Evolutionary conservation across 2,329 filamentous ascomycete genomes (phyloP).

Genomic region (Epichloe glyceriae): DNA sequence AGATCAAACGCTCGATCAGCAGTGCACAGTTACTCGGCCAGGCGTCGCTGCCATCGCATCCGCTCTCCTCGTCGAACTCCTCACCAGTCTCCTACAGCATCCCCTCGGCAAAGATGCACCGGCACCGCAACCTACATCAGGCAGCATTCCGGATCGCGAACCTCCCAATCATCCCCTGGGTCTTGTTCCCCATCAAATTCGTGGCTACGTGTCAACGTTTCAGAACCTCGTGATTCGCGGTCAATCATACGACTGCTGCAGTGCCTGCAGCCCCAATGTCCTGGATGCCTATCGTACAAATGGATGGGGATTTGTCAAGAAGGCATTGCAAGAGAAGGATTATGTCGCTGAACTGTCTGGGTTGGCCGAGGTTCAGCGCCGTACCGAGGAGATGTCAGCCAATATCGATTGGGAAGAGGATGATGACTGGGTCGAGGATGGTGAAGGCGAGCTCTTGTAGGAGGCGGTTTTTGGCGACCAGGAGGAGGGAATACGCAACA

Average conservation of each 20-base stretch:
- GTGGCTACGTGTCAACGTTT: slow-evolving; percentile 64
- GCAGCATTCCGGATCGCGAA: slow-evolving; percentile 37
- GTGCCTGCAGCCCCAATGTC: slow-evolving; percentile 62
- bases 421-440: slow-evolving; percentile 35
- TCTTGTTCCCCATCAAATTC: slow-evolving; percentile 67
- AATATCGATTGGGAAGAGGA: slow-evolving; percentile 51
- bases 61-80: slow-evolving; percentile 75
- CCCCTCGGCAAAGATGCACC: slow-evolving; percentile 53
- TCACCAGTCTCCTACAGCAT: slow-evolving; percentile 80
- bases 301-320: slow-evolving; percentile 67
- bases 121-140: slow-evolving; percentile 33
- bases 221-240: slow-evolving; percentile 62
- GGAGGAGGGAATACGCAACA: not conserved
- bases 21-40: slow-evolving; percentile 92
- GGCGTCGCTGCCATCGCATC: slow-evolving; percentile 89
- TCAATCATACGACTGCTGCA: slow-evolving; percentile 67
- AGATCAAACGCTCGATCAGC: slow-evolving; percentile 90
- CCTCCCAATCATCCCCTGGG: slow-evolving; percentile 48
- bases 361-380: slow-evolving; percentile 55
- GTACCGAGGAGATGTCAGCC: slow-evolving; percentile 36
- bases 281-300: slow-evolving; percentile 52
- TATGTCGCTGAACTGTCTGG: slow-evolving; percentile 69
- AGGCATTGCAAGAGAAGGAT: slow-evolving; percentile 59
- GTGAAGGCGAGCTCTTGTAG: slow-evolving; percentile 40
- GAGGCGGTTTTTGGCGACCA: not conserved